phyloP scores from a whole-genome alignment of 768 basidiomycete species.

The Dentipellis sp. region DNA sequence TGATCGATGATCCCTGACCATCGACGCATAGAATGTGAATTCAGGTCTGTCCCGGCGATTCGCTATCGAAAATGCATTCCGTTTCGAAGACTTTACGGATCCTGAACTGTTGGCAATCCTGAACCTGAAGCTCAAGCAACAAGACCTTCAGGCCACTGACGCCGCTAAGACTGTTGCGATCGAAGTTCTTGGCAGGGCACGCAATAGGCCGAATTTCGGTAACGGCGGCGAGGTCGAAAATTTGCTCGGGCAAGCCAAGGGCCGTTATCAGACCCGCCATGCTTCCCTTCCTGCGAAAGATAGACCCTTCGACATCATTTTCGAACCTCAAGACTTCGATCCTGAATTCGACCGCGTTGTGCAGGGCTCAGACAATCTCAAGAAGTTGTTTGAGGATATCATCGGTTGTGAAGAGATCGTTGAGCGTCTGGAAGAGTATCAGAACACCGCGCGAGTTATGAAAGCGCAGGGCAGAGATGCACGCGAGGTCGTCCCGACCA shows the following conservation, averaged over 20 bases:
- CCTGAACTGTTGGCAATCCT: slow-evolving; percentile 42
- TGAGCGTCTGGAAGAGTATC: slow-evolving; percentile 39
- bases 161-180: slow-evolving; percentile 49
- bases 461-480: slow-evolving; percentile 25
- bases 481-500: slow-evolving; percentile 46
- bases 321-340: slow-evolving; percentile 49
- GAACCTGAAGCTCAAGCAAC: slow-evolving; percentile 44
- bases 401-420: slow-evolving; percentile 51
- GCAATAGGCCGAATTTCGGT: slow-evolving; percentile 25
- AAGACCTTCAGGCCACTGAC: slow-evolving; percentile 48
- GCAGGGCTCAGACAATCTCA: slow-evolving; percentile 40
- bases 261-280: slow-evolving; percentile 17
- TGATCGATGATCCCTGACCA: neutral
- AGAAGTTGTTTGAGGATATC: slow-evolving; percentile 51
- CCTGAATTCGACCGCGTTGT: slow-evolving; percentile 43
- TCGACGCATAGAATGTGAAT: slow-evolving; percentile 48
- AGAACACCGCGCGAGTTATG: slow-evolving; percentile 36
- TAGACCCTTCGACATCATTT: slow-evolving; percentile 18
- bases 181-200: slow-evolving; percentile 25
- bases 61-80: slow-evolving; percentile 58
- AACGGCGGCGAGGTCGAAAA: slow-evolving; percentile 26
- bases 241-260: slow-evolving; percentile 19
- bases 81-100: slow-evolving; percentile 57
- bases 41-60: slow-evolving; percentile 60
- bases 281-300: slow-evolving; percentile 8